Evolutionary conservation across 768 basidiomycete species (phyloP).

Genomic region (Holtermanniella nyarrowii): DNA sequence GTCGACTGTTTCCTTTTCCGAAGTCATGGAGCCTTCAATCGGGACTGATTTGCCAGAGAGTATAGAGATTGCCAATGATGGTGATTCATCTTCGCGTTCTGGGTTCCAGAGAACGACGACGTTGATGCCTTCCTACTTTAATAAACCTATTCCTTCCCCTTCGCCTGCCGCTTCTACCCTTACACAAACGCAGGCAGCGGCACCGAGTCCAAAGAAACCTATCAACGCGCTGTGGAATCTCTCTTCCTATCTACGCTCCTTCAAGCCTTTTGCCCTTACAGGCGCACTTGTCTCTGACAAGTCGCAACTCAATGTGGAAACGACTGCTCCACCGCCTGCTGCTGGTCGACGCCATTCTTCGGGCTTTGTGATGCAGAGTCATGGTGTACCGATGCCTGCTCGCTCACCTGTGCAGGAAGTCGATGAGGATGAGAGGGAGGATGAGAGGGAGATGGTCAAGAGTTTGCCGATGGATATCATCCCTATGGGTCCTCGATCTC

Average conservation of each 20-base stretch:
- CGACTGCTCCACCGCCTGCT: neutral
- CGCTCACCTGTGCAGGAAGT: neutral
- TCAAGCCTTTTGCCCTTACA: constrained; percentile 24
- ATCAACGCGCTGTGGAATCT: constrained; percentile 27
- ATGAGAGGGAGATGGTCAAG: constrained; percentile 20
- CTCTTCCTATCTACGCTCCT: constrained; percentile 20
- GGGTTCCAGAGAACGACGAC: constrained; percentile 9
- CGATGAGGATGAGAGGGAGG: constrained; percentile 5
- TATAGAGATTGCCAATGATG: constrained; percentile 20
- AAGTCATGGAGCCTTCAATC: constrained; percentile 21
- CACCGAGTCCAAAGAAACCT: constrained; percentile 7
- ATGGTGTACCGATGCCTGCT: neutral
- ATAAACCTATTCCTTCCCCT: too few species aligned
- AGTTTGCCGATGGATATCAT: constrained; percentile 33
- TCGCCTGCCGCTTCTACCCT: neutral
- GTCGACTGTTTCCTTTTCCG: constrained; percentile 31
- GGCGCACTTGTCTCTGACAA: neutral
- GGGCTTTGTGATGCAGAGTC: neutral
- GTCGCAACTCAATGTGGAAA: neutral
- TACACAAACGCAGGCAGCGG: neutral
- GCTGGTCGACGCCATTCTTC: neutral
- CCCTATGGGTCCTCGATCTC: neutral
- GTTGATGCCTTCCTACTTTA: neutral
- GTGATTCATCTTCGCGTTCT: constrained; percentile 7
- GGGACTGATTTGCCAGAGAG: constrained; percentile 13